Evolutionary conservation across 805 yeast genomes (phyloP).

Genomic region (Metschnikowia baotianmanensis): DNA sequence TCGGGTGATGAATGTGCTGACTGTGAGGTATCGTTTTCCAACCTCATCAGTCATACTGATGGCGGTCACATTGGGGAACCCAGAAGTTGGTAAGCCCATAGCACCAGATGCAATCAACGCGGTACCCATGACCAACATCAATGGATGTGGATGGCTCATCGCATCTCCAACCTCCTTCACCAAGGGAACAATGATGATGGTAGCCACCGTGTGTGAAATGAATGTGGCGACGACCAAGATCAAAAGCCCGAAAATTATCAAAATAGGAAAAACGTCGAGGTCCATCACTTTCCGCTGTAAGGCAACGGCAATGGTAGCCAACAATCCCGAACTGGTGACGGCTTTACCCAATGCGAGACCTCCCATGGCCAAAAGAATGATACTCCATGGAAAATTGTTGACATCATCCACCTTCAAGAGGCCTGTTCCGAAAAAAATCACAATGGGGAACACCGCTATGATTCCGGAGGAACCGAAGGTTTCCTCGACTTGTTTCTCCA

Average conservation of each 20-base stretch:
- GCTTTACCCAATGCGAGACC: constrained; percentile 96
- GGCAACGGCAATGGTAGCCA: constrained; percentile 68
- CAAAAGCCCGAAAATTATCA: constrained; percentile 57
- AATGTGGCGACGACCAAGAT: constrained; percentile 42
- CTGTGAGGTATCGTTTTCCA: constrained; percentile 40
- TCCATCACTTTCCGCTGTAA: constrained; percentile 67
- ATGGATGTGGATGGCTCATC: constrained; percentile 37
- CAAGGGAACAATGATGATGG: constrained; percentile 41
- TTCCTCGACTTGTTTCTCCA: constrained; percentile 69
- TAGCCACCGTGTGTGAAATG: constrained; percentile 46
- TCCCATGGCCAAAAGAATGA: constrained; percentile 95
- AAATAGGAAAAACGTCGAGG: constrained; percentile 68
- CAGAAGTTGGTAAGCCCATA: constrained; percentile 46
- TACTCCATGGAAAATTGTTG: constrained; percentile 95
- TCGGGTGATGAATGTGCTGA: constrained; percentile 40
- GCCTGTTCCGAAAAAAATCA: constrained; percentile 92
- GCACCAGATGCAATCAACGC: constrained; percentile 44
- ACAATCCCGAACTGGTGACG: constrained; percentile 85
- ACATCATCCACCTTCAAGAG: constrained; percentile 84
- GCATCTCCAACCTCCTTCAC: constrained; percentile 40
- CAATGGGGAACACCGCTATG: constrained; percentile 83
- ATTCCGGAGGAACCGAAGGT: constrained; percentile 96
- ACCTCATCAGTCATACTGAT: constrained; percentile 43
- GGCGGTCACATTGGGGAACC: constrained; percentile 45
- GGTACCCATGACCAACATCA: constrained; percentile 40